Evolutionary conservation across 2,329 filamentous ascomycete genomes (phyloP), one percentile per base, ranked within the genome.

Genomic region (Emmonsiellopsis sp.): DNA sequence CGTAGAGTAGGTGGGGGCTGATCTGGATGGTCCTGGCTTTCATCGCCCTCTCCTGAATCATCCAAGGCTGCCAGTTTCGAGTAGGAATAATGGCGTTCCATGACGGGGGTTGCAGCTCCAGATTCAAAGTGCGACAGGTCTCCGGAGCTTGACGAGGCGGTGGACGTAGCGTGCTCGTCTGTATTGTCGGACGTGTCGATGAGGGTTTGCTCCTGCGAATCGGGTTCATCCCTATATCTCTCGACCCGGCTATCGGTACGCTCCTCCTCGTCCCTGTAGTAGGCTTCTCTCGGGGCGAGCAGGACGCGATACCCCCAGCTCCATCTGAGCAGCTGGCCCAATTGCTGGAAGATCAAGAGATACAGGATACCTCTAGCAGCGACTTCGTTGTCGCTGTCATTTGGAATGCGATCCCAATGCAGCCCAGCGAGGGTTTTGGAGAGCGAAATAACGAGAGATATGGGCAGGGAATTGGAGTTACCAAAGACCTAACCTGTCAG

Each of bases 221-320:
- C 65, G 2, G 70, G 68, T 9, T 68, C 66, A 52, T 74, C 73
- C 26, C 59, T 65, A 58, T 75, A 76, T 31, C 64, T 65, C 55
- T 73, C 69, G 34, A 74, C 62, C 4, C 58, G 57, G 4, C 69
- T 64, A 15, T 65, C 62, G 20, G 61, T 61, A 20, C 66, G 67
- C 20, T 66, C 70, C 40, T 70, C 64, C 37, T 73, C 70, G 2
- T 63, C 70, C 59, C 73, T 73, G 46, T 73, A 63, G 55, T 75
- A 75, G 20, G 75, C 70, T 15, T 85, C 83, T 60, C 89, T 86
- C 15, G 92, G 89, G 15, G 91, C 91, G n/a, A 98, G 77, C 15
- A 98, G 77, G 38, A 97, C 85, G 63, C 95, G 90, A 70, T 95
- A 97, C 9, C 93, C 93, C 93, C 93, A 98, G 58, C 89, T 96